A percentile compares a stretch with the other conserved stretches of the same genome.
These are phyloP conservation scores for Malus sieversii DNA, from an alignment of 306 rosid species.

Conservation along the genomic window DNA sequence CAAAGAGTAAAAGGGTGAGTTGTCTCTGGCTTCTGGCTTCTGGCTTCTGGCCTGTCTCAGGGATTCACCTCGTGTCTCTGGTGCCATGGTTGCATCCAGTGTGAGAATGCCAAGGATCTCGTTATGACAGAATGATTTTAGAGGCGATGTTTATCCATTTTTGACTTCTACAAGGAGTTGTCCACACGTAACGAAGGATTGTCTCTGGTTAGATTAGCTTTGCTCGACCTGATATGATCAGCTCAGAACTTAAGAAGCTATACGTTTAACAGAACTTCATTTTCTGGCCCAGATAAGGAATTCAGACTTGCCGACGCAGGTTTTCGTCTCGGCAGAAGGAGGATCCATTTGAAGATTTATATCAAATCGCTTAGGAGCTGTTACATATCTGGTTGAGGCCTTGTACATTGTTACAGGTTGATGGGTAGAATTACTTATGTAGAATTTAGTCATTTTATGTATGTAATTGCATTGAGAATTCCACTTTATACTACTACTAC, in stretches of 20 bases:
- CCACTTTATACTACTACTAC: constrained; percentile 17
- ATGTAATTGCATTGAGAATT: constrained; percentile 34
- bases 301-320: constrained; percentile 13
- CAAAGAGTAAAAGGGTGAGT: constrained; percentile 1
- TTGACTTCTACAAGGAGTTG: constrained; percentile 12
- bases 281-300: constrained; percentile 22
- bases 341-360: constrained; percentile 18
- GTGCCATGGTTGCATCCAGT: constrained; percentile 1
- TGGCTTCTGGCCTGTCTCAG: constrained; percentile 12
- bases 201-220: constrained; percentile 13
- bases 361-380: constrained; percentile 30
- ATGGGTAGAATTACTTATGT: constrained; percentile 33
- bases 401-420: constrained; percentile 57
- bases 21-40: constrained; percentile 21
- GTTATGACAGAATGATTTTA: constrained; percentile 23
- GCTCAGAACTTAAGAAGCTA: constrained; percentile 14
- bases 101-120: constrained; percentile 23
- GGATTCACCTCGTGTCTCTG: constrained; percentile 18
- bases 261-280: background rate
- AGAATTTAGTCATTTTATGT: constrained; percentile 30
- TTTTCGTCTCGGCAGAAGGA: constrained; percentile 10
- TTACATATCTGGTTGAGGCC: constrained; percentile 35
- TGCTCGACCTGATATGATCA: constrained; percentile 19
- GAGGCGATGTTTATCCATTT: constrained; percentile 15
- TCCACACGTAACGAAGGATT: background rate